Conservation (phyloP, 352 stramenopile genomes). For the Pythium pyrilobum region DNA sequence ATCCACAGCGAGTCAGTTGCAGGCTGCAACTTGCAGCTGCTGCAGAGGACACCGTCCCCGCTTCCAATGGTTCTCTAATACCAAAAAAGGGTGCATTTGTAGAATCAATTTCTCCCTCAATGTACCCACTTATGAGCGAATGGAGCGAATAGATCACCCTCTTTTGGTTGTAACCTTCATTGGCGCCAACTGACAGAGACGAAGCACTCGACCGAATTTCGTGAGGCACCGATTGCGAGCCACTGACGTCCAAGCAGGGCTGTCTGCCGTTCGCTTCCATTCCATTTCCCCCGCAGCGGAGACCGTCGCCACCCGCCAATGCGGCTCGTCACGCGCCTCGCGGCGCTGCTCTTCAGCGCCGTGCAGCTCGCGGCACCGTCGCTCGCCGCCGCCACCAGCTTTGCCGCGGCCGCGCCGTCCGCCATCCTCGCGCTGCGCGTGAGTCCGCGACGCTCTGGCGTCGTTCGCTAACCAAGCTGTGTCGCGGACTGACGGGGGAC, state of each 20-base stretch:
- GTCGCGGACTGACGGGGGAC: too few relatives aligned
- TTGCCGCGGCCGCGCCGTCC: not conserved
- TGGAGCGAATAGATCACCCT: not conserved
- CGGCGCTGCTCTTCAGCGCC: slow-evolving; percentile 12
- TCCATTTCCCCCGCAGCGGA: not conserved
- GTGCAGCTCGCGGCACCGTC: not conserved
- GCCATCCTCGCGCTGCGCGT: slow-evolving; percentile 11
- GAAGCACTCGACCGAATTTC: slow-evolving; percentile 7
- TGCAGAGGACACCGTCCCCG: too few relatives aligned
- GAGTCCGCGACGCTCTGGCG: not conserved
- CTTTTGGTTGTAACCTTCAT: slow-evolving; percentile 1
- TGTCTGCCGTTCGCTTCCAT: not conserved
- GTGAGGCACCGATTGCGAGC: not conserved
- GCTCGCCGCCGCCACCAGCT: not conserved
- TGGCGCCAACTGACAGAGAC: slow-evolving; percentile 20
- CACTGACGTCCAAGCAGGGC: not conserved
- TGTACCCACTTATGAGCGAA: not conserved
- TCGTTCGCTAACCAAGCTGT: too few relatives aligned
- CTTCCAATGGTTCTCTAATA: too few relatives aligned
- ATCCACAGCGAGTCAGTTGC: too few relatives aligned
- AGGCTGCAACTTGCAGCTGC: too few relatives aligned
- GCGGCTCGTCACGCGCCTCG: slow-evolving; percentile 9
- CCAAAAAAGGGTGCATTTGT: slow-evolving; percentile 5
- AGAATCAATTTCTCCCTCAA: not conserved
- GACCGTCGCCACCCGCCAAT: not conserved